Evolutionary conservation across 495 filamentous ascomycete species (phyloP).

Genomic region (Podospora fimiseda): DNA sequence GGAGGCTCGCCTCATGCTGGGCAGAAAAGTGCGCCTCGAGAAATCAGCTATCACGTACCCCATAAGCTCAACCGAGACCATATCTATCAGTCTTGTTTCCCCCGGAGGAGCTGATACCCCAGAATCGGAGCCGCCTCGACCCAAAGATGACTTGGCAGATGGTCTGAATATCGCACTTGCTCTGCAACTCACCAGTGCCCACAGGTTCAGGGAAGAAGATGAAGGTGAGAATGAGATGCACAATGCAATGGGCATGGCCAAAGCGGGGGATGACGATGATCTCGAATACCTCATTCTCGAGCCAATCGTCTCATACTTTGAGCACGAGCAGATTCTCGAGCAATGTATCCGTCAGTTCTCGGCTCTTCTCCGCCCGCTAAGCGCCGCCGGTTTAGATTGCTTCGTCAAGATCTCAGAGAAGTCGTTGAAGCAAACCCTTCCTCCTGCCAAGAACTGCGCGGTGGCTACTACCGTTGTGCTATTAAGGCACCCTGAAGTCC

Average conservation of each 20-base stretch:
- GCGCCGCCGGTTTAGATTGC: slow-evolving; percentile 19
- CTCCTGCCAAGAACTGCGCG: not conserved
- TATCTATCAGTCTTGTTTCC: slow-evolving; percentile 53
- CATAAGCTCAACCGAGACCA: slow-evolving; percentile 28
- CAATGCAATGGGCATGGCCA: not conserved
- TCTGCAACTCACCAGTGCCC: slow-evolving; percentile 61
- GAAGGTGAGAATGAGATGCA: slow-evolving; percentile 23
- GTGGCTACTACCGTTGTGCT: slow-evolving; percentile 12
- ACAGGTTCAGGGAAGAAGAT: slow-evolving; percentile 53
- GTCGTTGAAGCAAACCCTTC: slow-evolving; percentile 6
- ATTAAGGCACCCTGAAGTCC: slow-evolving; percentile 20
- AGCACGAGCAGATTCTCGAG: slow-evolving; percentile 46
- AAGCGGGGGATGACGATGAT: slow-evolving; percentile 2
- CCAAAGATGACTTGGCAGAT: slow-evolving; percentile 46
- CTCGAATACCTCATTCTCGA: slow-evolving; percentile 57
- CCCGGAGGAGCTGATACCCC: slow-evolving; percentile 29
- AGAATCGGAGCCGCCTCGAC: slow-evolving; percentile 9
- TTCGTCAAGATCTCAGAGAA: slow-evolving; percentile 22
- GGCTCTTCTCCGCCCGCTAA: slow-evolving; percentile 14
- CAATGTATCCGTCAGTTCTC: slow-evolving; percentile 13
- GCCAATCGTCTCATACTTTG: slow-evolving; percentile 57
- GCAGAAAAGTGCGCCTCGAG: slow-evolving; percentile 56
- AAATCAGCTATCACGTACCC: slow-evolving; percentile 54
- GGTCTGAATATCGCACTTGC: slow-evolving; percentile 52
- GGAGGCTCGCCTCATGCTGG: slow-evolving; percentile 65